phyloP scores from a whole-genome alignment of 768 basidiomycete species.

The Lactifluus rugatus region DNA sequence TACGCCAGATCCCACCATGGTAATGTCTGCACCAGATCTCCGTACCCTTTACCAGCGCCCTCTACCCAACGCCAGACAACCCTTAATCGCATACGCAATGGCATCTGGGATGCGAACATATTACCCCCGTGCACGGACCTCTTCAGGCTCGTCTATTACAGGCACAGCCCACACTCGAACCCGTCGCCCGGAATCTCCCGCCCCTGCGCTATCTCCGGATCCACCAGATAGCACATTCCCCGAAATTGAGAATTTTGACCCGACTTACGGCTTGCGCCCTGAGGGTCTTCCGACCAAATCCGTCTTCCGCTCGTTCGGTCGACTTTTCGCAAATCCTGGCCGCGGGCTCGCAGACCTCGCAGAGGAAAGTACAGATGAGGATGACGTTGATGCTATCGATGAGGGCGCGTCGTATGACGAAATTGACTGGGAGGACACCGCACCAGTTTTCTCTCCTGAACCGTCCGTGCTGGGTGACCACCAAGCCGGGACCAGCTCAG shows the following conservation, averaged over 20 bases:
- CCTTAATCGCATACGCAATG: slow-evolving; percentile 3
- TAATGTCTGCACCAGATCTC: slow-evolving; percentile 14
- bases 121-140: slow-evolving; percentile 9
- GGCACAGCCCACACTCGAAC: slow-evolving; percentile 8
- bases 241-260: slow-evolving; percentile 83
- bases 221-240: slow-evolving; percentile 34
- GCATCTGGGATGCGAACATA: slow-evolving; percentile 2
- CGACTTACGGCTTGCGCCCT: slow-evolving; percentile 90
- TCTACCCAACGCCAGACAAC: not conserved
- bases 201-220: slow-evolving; percentile 22
- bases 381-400: slow-evolving; percentile 32
- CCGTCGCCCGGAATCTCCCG: slow-evolving; percentile 24
- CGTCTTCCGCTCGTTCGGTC: slow-evolving; percentile 68
- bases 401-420: slow-evolving; percentile 45
- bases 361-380: slow-evolving; percentile 46
- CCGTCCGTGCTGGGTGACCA: slow-evolving; percentile 30
- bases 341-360: slow-evolving; percentile 70
- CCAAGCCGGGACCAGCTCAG: slow-evolving; percentile 31
- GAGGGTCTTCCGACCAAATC: slow-evolving; percentile 84
- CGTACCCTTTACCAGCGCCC: not conserved
- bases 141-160: slow-evolving; percentile 9
- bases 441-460: slow-evolving; percentile 37
- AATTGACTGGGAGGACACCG: slow-evolving; percentile 59
- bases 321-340: slow-evolving; percentile 56
- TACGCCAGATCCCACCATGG: slow-evolving; percentile 10